phyloP scores from a whole-genome alignment of 2,329 filamentous ascomycete species.

The Akanthomyces lecanii region DNA sequence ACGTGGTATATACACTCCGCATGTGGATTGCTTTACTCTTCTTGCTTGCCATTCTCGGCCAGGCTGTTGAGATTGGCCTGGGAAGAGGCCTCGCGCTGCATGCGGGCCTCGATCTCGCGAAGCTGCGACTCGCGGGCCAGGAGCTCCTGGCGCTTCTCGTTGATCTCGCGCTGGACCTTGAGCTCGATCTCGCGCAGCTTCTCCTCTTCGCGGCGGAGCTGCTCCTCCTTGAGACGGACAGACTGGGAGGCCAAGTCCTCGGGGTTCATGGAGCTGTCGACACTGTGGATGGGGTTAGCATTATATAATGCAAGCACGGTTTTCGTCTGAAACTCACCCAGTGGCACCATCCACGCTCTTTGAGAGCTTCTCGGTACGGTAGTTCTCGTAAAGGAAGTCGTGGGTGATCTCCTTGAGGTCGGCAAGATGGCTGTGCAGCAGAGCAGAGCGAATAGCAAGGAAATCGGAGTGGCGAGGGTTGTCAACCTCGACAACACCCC shows the following conservation, averaged over 20 bases:
- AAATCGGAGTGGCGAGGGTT: conserved; percentile 99
- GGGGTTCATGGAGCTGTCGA: conserved; percentile 83
- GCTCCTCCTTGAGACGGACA: conserved; percentile 98
- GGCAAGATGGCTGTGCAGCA: conserved; percentile 95
- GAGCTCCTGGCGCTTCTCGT: conserved; percentile 98
- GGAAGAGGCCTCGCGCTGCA: conserved; percentile 76
- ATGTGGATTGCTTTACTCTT: conserved; percentile 38
- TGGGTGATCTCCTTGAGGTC: conserved; percentile 99
- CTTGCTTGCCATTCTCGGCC: conserved; percentile 41
- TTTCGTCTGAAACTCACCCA: conserved; percentile 61
- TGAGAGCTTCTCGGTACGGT: conserved; percentile 99
- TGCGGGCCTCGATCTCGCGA: conserved; percentile 96
- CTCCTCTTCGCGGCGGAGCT: conserved; percentile 98
- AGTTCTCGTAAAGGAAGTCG: conserved; percentile 99
- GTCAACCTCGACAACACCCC: conserved; percentile 98
- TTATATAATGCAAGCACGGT: neutral
- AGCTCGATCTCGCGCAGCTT: conserved; percentile 99
- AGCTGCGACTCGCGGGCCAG: conserved; percentile 96
- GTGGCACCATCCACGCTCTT: conserved; percentile 95
- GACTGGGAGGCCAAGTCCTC: conserved; percentile 96
- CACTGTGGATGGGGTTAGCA: conserved; percentile 43
- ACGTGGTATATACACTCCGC: conserved; percentile 4
- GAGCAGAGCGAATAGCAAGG: conserved; percentile 90
- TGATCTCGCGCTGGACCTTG: conserved; percentile 99
- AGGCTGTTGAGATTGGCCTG: conserved; percentile 42